Conservation (phyloP, 2,329 filamentous ascomycete genomes). For the Mycogone perniciosa region DNA sequence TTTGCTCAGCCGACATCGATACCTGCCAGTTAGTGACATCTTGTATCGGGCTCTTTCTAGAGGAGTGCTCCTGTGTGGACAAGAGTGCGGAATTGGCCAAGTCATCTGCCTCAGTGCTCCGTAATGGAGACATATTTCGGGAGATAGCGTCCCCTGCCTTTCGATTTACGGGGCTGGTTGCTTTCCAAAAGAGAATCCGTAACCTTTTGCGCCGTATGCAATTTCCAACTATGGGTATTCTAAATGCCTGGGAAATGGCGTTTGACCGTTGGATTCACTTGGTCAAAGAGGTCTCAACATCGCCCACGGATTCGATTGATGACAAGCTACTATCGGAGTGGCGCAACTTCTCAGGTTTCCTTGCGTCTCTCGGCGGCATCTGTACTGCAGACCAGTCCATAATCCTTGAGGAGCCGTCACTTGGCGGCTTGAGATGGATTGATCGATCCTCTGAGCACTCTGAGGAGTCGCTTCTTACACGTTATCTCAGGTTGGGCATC, state of each 20-base stretch:
- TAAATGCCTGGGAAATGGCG: constrained; percentile 60
- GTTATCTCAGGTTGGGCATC: constrained; percentile 57
- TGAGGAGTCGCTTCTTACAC: constrained; percentile 53
- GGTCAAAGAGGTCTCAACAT: constrained; percentile 56
- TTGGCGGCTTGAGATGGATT: constrained; percentile 57
- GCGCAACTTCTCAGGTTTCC: constrained; percentile 63
- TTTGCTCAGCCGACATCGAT: constrained; percentile 60
- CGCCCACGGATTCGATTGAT: constrained; percentile 43
- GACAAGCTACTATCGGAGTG: constrained; percentile 56
- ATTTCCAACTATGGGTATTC: constrained; percentile 58
- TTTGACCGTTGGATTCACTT: constrained; percentile 60
- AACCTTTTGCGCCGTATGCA: constrained; percentile 54
- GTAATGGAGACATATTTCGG: constrained; percentile 54
- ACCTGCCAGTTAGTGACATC: constrained; percentile 58
- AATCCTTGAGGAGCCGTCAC: constrained; percentile 50
- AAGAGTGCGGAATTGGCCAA: constrained; percentile 44
- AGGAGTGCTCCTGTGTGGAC: constrained; percentile 53
- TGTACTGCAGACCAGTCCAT: constrained; percentile 56
- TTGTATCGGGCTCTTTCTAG: constrained; percentile 55
- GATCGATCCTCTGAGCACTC: constrained; percentile 53
- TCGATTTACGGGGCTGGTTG: constrained; percentile 61
- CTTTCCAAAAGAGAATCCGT: constrained; percentile 61
- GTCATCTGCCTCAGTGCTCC: constrained; percentile 45
- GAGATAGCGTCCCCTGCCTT: constrained; percentile 59
- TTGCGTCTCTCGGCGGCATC: constrained; percentile 60